Evolutionary conservation across 306 rosid genomes (phyloP).

Genomic region (peach (Prunus persica)): DNA sequence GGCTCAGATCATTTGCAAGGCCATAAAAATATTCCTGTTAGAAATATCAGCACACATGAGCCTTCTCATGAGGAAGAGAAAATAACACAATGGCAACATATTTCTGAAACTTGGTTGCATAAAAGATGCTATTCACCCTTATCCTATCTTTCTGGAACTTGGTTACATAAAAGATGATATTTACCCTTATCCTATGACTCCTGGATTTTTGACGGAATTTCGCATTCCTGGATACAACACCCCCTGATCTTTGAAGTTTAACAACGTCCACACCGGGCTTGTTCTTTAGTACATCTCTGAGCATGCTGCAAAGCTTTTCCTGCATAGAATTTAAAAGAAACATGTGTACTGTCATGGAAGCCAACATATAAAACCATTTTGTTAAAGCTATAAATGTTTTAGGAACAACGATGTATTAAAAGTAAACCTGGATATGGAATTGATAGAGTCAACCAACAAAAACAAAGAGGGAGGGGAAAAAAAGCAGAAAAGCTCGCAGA

Average conservation of each 20-base stretch:
- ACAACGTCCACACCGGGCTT: slow-evolving; percentile 89
- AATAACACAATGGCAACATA: slow-evolving; percentile 5
- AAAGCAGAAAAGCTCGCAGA: background rate
- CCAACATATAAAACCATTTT: background rate
- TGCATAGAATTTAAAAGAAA: slow-evolving; percentile 31
- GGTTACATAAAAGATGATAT: background rate
- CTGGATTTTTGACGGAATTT: slow-evolving; percentile 80
- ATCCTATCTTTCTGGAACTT: slow-evolving; percentile 37
- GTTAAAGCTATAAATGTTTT: background rate
- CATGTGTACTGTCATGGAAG: slow-evolving; percentile 12
- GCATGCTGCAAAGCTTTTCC: slow-evolving; percentile 97
- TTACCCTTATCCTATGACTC: slow-evolving; percentile 80
- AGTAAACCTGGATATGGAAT: background rate
- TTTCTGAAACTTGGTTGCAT: background rate
- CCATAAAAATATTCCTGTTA: slow-evolving; percentile 94
- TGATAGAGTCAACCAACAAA: background rate
- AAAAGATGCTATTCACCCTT: slow-evolving; percentile 47
- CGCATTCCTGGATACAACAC: slow-evolving; percentile 81
- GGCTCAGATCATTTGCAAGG: slow-evolving; percentile 82
- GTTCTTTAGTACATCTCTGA: slow-evolving; percentile 69
- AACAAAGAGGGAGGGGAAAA: background rate
- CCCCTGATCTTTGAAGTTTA: slow-evolving; percentile 95
- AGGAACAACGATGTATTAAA: background rate
- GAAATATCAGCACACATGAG: slow-evolving; percentile 19
- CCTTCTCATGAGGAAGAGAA: slow-evolving; percentile 7